Evolutionary conservation across 2,329 filamentous ascomycete genomes (phyloP).

Genomic region (Teratosphaeria zuluensis): DNA sequence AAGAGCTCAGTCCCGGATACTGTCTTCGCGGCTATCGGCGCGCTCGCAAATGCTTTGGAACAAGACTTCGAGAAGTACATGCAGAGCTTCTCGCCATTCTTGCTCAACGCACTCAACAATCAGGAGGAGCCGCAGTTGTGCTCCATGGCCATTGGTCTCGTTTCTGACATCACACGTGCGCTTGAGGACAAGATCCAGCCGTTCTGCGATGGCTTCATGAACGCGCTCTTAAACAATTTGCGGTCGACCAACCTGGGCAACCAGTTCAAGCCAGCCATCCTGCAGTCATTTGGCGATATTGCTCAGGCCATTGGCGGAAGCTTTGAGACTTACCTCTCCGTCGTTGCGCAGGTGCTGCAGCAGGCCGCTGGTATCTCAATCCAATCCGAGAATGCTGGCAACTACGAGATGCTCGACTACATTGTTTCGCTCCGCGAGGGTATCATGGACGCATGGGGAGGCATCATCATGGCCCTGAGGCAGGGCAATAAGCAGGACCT

Average conservation of each 20-base stretch:
- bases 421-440: conserved; percentile 89
- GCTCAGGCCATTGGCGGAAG: conserved; percentile 84
- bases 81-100: conserved; percentile 84
- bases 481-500: conserved; percentile 61
- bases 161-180: conserved; percentile 90
- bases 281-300: conserved; percentile 97
- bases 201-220: conserved; percentile 97
- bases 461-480: conserved; percentile 92
- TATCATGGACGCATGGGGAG: conserved; percentile 98
- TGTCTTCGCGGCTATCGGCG: conserved; percentile 82
- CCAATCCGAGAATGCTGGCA: conserved; percentile 50
- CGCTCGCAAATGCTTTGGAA: conserved; percentile 83
- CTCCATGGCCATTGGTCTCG: conserved; percentile 93
- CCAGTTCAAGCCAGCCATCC: conserved; percentile 94
- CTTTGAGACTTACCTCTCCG: conserved; percentile 85
- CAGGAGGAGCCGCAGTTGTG: conserved; percentile 91
- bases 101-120: conserved; percentile 90
- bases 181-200: conserved; percentile 84
- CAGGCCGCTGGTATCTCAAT: conserved; percentile 80
- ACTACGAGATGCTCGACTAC: conserved; percentile 95
- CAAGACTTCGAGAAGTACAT: conserved; percentile 96
- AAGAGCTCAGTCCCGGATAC: conserved; percentile 95
- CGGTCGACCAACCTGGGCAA: conserved; percentile 79
- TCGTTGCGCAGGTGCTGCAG: conserved; percentile 88
- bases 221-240: conserved; percentile 86